Evolutionary conservation across 108 stramenopile genomes (phyloP), one percentile per base, ranked within the genome.

Genomic region (Phaeodactylum tricornutum): DNA sequence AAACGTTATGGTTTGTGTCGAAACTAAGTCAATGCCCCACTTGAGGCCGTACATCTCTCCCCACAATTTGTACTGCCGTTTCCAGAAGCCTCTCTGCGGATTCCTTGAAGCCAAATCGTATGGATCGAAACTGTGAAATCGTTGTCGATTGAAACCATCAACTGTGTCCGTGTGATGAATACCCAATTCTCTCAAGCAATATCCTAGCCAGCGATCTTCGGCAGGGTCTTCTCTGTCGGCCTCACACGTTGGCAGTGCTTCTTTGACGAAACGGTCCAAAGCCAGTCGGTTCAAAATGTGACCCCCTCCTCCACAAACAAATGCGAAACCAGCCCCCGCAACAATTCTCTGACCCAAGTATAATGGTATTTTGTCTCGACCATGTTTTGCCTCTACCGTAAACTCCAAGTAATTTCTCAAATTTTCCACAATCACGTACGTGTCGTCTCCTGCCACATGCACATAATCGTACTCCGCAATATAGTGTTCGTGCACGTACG

Each of bases 361-460:
- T n/a, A n/a, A n/a, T n/a, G n/a, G n/a, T n/a, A n/a, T n/a, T n/a
- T n/a, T n/a, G n/a, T n/a, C n/a, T n/a, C n/a, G n/a, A n/a, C n/a
- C n/a, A n/a, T n/a, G n/a, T n/a, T n/a, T n/a, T n/a, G n/a, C n/a
- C n/a, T n/a, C n/a, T n/a, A n/a, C n/a, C n/a, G n/a, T n/a, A n/a
- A 36, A 72, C 21, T 3, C n/a, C 31, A n/a, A 37, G 71, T 43
- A 53, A 69, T 3, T 0, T 37, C 55, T 36, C 52, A 96, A 55
- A 67, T 96, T 96, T 47, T 93, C 69, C 8, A 85, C 74, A 50
- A 96, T 53, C 7, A 93, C 74, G 57, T 81, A 94, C 63, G 92
- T 57, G 69, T 96, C 95, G 43, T 96, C 95, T 24, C 95, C 95
- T 23, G 93, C 93, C 27, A 87, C 57, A 47, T 85, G 81, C 63